Evolutionary conservation across 177 flowering plant species (phyloP).

Genomic region (Vitis hybrid): DNA sequence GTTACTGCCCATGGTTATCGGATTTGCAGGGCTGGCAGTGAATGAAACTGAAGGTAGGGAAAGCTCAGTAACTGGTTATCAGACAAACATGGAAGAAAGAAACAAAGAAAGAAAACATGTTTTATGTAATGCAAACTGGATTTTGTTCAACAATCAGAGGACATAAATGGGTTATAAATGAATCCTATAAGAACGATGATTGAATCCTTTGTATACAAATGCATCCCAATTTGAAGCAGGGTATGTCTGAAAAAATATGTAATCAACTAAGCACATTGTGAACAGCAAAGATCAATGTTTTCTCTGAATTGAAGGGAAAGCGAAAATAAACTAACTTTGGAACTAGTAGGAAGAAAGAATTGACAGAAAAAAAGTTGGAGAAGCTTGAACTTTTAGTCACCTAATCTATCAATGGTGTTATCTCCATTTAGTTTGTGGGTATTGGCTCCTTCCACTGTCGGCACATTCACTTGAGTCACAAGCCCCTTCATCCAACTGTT

Average conservation of each 20-base stretch:
- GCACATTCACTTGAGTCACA: slow-evolving; percentile 44
- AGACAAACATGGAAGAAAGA: background rate
- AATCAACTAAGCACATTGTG: slow-evolving; percentile 2
- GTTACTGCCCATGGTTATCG: background rate
- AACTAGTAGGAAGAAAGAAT: background rate
- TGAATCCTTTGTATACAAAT: slow-evolving; percentile 25
- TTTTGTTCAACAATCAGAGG: slow-evolving; percentile 1
- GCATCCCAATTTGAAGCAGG: slow-evolving; percentile 11
- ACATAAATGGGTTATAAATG: background rate
- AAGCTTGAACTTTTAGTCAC: slow-evolving; percentile 20
- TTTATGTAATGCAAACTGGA: background rate
- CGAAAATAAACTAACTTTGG: background rate
- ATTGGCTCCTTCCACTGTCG: slow-evolving; percentile 35
- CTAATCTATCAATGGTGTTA: slow-evolving; percentile 15
- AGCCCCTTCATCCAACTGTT: slow-evolving; percentile 25
- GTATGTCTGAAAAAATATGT: slow-evolving; percentile 2
- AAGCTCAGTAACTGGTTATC: background rate
- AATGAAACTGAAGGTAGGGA: background rate
- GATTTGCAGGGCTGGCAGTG: slow-evolving; percentile 2
- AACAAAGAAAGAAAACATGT: background rate
- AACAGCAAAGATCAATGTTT: slow-evolving; percentile 10
- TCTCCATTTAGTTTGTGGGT: slow-evolving; percentile 42
- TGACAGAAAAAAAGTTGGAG: slow-evolving; percentile 6
- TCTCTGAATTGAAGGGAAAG: slow-evolving; percentile 1
- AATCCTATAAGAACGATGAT: slow-evolving; percentile 20